Conservation (phyloP, 352 stramenopile genomes). For the Phytophthora sansomeana region DNA sequence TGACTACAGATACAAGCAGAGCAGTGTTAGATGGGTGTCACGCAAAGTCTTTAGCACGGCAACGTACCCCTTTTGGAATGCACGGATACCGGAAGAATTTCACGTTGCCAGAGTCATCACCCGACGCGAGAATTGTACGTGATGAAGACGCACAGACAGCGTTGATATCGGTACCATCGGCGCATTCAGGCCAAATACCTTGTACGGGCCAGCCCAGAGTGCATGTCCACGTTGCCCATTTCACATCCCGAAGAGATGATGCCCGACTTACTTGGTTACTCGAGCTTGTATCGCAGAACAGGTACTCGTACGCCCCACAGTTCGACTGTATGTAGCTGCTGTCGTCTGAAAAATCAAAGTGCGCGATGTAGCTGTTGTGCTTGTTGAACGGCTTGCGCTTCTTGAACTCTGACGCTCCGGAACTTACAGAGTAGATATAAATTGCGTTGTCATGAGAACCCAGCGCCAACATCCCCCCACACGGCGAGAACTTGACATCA, state of each 20-base stretch:
- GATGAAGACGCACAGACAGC: slow-evolving; percentile 73
- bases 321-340: slow-evolving; percentile 74
- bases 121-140: slow-evolving; percentile 75
- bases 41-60: not conserved
- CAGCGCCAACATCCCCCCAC: slow-evolving; percentile 53
- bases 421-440: slow-evolving; percentile 62
- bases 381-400: slow-evolving; percentile 81
- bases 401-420: slow-evolving; percentile 39
- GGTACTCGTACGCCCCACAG: slow-evolving; percentile 91
- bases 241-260: slow-evolving; percentile 73
- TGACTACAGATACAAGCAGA: slow-evolving; percentile 36
- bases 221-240: slow-evolving; percentile 93
- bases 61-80: slow-evolving; percentile 66
- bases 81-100: slow-evolving; percentile 92
- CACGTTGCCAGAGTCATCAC: slow-evolving; percentile 81
- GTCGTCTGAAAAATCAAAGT: slow-evolving; percentile 86
- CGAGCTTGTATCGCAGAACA: slow-evolving; percentile 87
- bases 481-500: slow-evolving; percentile 79
- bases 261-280: slow-evolving; percentile 90
- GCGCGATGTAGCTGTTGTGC: slow-evolving; percentile 86
- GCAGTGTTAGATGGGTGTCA: slow-evolving; percentile 4
- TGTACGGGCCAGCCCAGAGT: slow-evolving; percentile 92
- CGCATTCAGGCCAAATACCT: slow-evolving; percentile 88
- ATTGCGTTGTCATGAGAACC: slow-evolving; percentile 83
- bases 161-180: slow-evolving; percentile 89